phyloP scores from a whole-genome alignment of 768 basidiomycete species.

The Leccinum longicurvipes region DNA sequence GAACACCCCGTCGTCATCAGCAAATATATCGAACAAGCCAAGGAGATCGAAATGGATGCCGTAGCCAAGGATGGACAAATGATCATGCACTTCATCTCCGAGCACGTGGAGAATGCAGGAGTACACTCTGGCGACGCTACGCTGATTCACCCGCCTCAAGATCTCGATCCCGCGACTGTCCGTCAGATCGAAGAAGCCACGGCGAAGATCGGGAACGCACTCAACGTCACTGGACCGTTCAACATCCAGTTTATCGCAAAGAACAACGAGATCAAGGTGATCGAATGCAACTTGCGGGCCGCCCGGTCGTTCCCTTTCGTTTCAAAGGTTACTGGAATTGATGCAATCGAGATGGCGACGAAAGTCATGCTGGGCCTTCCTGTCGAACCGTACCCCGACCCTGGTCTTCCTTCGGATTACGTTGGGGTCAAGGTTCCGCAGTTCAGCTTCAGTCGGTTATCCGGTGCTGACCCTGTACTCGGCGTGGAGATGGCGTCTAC shows the following conservation, averaged over 20 bases:
- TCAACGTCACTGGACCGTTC: slow-evolving; percentile 97
- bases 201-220: slow-evolving; percentile 93
- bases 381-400: slow-evolving; percentile 86
- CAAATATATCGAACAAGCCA: slow-evolving; percentile 99
- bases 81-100: slow-evolving; percentile 99
- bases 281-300: slow-evolving; percentile 97
- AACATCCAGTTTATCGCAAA: slow-evolving; percentile 99
- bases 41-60: slow-evolving; percentile 99
- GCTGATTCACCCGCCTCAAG: slow-evolving; percentile 96
- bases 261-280: slow-evolving; percentile 99
- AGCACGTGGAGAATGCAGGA: slow-evolving; percentile 98
- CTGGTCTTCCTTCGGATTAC: slow-evolving; percentile 85
- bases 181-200: slow-evolving; percentile 96
- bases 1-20: slow-evolving; percentile 98
- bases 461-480: slow-evolving; percentile 94
- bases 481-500: slow-evolving; percentile 99
- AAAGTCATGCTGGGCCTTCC: slow-evolving; percentile 95
- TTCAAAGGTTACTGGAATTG: slow-evolving; percentile 95
- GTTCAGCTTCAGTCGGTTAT: slow-evolving; percentile 95
- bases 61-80: slow-evolving; percentile 96
- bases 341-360: slow-evolving; percentile 98
- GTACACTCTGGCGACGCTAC: slow-evolving; percentile 99
- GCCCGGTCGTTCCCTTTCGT: slow-evolving; percentile 99
- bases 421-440: slow-evolving; percentile 99
- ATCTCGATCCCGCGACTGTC: slow-evolving; percentile 95